Conservation (phyloP, 495 filamentous ascomycete genomes). For the Aspergillus avenaceus region DNA sequence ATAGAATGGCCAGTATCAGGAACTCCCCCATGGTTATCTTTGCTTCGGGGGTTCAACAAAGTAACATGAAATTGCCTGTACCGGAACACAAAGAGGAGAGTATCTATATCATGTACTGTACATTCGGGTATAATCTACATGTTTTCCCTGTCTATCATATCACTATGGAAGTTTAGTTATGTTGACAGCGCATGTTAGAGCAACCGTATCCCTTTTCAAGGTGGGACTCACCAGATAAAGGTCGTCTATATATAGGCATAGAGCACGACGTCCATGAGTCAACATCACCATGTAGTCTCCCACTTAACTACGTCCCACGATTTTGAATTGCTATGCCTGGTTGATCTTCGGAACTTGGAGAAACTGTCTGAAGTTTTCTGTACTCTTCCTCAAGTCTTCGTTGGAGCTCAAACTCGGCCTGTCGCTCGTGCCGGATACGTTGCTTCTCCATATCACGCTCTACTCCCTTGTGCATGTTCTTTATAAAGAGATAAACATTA, state of each 20-base stretch:
- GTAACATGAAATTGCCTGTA: neutral
- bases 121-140: slow-evolving; percentile 18
- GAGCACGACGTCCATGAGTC: neutral
- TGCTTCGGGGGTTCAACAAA: too few species aligned
- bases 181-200: too few species aligned
- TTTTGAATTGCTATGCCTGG: slow-evolving; percentile 15
- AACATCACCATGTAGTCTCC: neutral
- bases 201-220: too few species aligned
- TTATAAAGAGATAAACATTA: neutral
- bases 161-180: neutral
- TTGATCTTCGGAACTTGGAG: slow-evolving; percentile 25
- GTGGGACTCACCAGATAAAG: neutral
- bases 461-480: slow-evolving; percentile 88
- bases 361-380: slow-evolving; percentile 73
- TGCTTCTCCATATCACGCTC: slow-evolving; percentile 94
- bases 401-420: slow-evolving; percentile 93
- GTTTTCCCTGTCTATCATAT: neutral
- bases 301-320: slow-evolving; percentile 15
- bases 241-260: neutral
- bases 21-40: too few species aligned
- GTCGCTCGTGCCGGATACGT: slow-evolving; percentile 77
- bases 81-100: neutral
- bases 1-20: too few species aligned
- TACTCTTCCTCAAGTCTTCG: slow-evolving; percentile 82
- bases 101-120: slow-evolving; percentile 4